Conservation (phyloP, 352 stramenopile species). For the Globisporangium middletonii region DNA sequence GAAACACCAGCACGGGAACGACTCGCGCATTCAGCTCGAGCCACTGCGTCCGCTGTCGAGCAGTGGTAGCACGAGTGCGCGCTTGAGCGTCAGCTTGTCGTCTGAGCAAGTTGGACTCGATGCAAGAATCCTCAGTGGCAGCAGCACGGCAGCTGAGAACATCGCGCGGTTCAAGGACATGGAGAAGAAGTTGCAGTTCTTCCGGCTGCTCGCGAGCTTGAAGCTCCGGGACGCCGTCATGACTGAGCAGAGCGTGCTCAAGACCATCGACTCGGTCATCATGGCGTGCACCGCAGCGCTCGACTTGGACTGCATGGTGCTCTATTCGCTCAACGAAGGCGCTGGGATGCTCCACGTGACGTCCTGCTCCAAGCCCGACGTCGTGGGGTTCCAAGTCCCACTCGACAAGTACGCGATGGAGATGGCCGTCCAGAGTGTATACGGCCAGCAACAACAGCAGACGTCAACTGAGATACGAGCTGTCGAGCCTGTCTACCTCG, state of each 20-base stretch:
- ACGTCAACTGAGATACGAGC: constrained; percentile 2
- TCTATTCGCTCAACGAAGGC: constrained; percentile 47
- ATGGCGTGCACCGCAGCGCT: constrained; percentile 30
- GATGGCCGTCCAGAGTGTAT: constrained; percentile 27
- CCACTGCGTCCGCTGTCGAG: constrained; percentile 41
- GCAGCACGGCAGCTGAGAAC: constrained; percentile 32
- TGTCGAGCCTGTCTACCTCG: constrained; percentile 31
- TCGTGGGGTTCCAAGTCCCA: constrained; percentile 42
- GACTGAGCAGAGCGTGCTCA: constrained; percentile 37
- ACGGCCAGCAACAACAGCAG: not conserved
- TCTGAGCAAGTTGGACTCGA: constrained; percentile 36
- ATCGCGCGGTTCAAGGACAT: constrained; percentile 25
- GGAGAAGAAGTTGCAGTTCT: constrained; percentile 53
- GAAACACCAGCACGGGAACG: constrained; percentile 39
- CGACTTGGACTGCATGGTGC: constrained; percentile 36
- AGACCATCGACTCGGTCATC: constrained; percentile 37
- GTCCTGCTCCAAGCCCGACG: constrained; percentile 34
- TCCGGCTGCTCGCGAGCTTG: constrained; percentile 41
- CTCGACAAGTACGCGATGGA: constrained; percentile 46
- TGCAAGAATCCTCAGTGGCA: constrained; percentile 27
- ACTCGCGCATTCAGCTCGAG: constrained; percentile 60
- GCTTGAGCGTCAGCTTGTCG: constrained; percentile 31
- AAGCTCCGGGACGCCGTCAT: constrained; percentile 38
- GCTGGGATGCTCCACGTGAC: constrained; percentile 35
- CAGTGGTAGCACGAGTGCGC: constrained; percentile 13